These are phyloP conservation scores for Crucihimalaya himalaica DNA, from an alignment of 345 rosid species.

Conservation along the genomic window DNA sequence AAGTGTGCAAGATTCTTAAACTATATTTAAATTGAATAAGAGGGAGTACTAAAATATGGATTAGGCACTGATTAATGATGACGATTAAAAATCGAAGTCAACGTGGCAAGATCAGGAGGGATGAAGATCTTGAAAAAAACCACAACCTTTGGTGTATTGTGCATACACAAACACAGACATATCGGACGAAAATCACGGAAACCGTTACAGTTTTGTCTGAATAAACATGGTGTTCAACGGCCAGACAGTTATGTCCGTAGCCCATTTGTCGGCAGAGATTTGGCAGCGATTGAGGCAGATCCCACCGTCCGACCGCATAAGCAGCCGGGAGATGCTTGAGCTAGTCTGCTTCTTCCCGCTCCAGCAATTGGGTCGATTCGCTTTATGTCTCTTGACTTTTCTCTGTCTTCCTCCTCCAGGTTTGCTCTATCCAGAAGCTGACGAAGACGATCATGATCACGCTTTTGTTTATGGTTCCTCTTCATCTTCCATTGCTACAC, in stretches of 20 bases:
- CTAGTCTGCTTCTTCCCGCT: slow-evolving; percentile 71
- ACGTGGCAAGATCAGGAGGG: slow-evolving; percentile 22
- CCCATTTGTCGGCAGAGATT: slow-evolving; percentile 55
- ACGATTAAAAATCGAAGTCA: slow-evolving; percentile 14
- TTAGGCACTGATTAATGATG: not conserved
- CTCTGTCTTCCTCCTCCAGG: slow-evolving; percentile 67
- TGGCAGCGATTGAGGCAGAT: slow-evolving; percentile 56
- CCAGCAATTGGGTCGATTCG: slow-evolving; percentile 62
- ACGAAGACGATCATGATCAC: slow-evolving; percentile 24
- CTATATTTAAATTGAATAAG: too few relatives aligned
- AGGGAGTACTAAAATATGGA: too few relatives aligned
- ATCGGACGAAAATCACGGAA: slow-evolving; percentile 2
- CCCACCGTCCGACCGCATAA: slow-evolving; percentile 50
- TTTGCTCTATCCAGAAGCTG: slow-evolving; percentile 40
- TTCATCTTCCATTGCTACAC: slow-evolving; percentile 18
- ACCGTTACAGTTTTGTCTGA: not conserved
- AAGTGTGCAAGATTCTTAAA: too few relatives aligned
- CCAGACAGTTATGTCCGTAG: slow-evolving; percentile 46
- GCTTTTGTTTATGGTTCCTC: slow-evolving; percentile 16
- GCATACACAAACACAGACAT: slow-evolving; percentile 2
- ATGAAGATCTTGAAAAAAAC: not conserved
- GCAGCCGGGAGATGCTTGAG: slow-evolving; percentile 60
- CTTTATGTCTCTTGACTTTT: slow-evolving; percentile 63
- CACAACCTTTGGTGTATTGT: not conserved
- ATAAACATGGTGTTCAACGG: slow-evolving; percentile 66